A percentile compares a stretch with the other conserved stretches of the same genome.
Conservation (phyloP, 1,284 basidiomycete genomes). For the Moniliophthora roreri region DNA sequence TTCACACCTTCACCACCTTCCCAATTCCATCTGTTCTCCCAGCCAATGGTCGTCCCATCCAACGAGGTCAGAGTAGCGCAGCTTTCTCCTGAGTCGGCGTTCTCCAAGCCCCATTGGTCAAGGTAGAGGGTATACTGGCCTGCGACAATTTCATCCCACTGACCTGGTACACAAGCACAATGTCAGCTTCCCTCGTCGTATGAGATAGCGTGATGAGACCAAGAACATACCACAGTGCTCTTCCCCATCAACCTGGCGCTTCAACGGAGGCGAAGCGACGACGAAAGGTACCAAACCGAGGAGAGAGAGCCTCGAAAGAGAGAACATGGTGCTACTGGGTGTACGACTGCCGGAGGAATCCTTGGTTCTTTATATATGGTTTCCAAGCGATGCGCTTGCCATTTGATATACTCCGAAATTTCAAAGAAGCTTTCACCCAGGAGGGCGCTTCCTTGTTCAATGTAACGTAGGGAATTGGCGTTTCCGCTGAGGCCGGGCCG, state of each 20-base stretch:
- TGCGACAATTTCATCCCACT: slow-evolving; percentile 15
- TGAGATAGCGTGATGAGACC: too few species aligned
- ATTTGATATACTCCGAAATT: too few species aligned
- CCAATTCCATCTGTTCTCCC: slow-evolving; percentile 60
- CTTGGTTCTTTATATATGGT: too few species aligned
- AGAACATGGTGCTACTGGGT: slow-evolving; percentile 13
- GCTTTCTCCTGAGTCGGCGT: slow-evolving; percentile 45
- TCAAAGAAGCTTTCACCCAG: too few species aligned
- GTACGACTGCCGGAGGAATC: too few species aligned
- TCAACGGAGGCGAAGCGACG: slow-evolving; percentile 28
- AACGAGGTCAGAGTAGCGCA: slow-evolving; percentile 51
- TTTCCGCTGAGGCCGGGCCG: too few species aligned
- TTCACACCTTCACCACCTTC: slow-evolving; percentile 51
- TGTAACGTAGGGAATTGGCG: too few species aligned
- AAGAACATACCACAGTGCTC: slow-evolving; percentile 33
- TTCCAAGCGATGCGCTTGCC: too few species aligned
- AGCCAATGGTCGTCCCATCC: slow-evolving; percentile 44
- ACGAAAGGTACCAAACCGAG: slow-evolving; percentile 26
- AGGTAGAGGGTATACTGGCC: slow-evolving; percentile 14
- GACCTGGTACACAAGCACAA: slow-evolving; percentile 5
- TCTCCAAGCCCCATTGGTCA: slow-evolving; percentile 14
- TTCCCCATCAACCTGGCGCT: slow-evolving; percentile 30
- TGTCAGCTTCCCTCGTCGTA: too few species aligned
- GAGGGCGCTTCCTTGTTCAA: too few species aligned
- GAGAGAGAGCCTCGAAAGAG: slow-evolving; percentile 18